Evolutionary conservation across 352 stramenopile genomes (phyloP).

Genomic region (Phytopythium chamaehyphon): DNA sequence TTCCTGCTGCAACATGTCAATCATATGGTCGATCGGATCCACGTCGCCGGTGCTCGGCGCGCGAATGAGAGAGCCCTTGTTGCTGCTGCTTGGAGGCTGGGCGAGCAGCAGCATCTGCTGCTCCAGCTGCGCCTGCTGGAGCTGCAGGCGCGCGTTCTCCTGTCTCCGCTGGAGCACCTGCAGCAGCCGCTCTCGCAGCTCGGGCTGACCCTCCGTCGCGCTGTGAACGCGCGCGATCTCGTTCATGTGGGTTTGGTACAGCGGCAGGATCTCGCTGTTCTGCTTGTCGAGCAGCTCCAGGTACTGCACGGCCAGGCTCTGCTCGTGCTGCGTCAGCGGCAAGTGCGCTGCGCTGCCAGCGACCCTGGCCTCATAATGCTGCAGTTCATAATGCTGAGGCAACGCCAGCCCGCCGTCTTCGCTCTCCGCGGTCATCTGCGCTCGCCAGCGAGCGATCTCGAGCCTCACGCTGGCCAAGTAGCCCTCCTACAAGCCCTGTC

Average conservation of each 20-base stretch:
- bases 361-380: no score
- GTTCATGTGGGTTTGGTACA: conserved; percentile 30
- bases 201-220: background rate
- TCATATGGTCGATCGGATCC: background rate
- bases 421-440: conserved; percentile 1
- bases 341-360: no score
- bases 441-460: conserved; percentile 1
- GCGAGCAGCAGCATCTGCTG: conserved; percentile 1
- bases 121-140: conserved; percentile 2
- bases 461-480: conserved; percentile 3
- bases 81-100: conserved; percentile 1
- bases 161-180: conserved; percentile 3
- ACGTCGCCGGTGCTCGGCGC: conserved; percentile 3
- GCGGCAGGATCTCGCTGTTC: conserved; percentile 6
- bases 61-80: background rate
- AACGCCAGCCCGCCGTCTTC: no score
- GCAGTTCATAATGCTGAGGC: no score
- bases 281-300: conserved; percentile 8
- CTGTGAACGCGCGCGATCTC: conserved; percentile 15
- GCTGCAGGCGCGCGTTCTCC: background rate
- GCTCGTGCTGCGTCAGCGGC: conserved; percentile 4
- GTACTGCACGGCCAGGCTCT: background rate
- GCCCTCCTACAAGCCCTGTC: background rate
- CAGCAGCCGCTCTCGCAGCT: background rate
- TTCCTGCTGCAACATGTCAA: background rate